Conservation (phyloP, 768 basidiomycete genomes). For the Rhizopogon rudus region DNA sequence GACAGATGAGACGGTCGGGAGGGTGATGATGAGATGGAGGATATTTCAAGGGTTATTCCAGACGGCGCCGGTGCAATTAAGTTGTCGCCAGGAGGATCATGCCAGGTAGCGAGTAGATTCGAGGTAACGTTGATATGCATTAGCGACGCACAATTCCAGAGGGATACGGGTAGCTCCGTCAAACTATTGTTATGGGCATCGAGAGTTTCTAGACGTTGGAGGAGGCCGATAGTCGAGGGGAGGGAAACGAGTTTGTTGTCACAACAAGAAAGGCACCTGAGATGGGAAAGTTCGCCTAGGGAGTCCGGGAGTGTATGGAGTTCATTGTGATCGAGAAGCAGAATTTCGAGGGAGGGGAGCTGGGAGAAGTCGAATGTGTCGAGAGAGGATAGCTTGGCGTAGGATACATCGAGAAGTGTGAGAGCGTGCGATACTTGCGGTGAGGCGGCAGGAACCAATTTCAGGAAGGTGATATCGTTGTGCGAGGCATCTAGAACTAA, state of each 20-base stretch:
- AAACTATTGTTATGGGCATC: constrained; percentile 93
- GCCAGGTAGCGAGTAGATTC: constrained; percentile 75
- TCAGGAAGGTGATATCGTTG: constrained; percentile 86
- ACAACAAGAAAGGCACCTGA: constrained; percentile 79
- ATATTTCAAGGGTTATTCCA: constrained; percentile 18
- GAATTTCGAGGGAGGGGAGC: constrained; percentile 61
- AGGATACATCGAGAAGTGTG: constrained; percentile 78
- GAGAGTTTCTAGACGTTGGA: constrained; percentile 69
- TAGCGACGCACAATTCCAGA: constrained; percentile 85
- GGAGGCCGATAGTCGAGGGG: constrained; percentile 68
- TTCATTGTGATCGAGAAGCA: constrained; percentile 83
- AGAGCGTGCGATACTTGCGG: constrained; percentile 48
- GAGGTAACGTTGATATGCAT: constrained; percentile 79
- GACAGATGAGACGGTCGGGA: constrained; percentile 9
- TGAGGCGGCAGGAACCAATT: constrained; percentile 48
- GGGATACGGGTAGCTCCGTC: constrained; percentile 59
- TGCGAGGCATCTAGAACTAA: constrained; percentile 66
- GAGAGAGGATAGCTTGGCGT: constrained; percentile 82
- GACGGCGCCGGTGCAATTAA: constrained; percentile 21
- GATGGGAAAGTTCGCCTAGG: constrained; percentile 65
- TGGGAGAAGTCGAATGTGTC: constrained; percentile 71
- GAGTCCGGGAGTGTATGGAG: constrained; percentile 83
- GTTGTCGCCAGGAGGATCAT: constrained; percentile 47
- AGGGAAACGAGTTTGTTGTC: constrained; percentile 82
- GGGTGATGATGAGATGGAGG: constrained; percentile 10